Percentiles rank a stretch among this genome's conserved stretches.
Conservation (phyloP, 2,329 filamentous ascomycete species). For the Arthrobotrys entomopaga region DNA sequence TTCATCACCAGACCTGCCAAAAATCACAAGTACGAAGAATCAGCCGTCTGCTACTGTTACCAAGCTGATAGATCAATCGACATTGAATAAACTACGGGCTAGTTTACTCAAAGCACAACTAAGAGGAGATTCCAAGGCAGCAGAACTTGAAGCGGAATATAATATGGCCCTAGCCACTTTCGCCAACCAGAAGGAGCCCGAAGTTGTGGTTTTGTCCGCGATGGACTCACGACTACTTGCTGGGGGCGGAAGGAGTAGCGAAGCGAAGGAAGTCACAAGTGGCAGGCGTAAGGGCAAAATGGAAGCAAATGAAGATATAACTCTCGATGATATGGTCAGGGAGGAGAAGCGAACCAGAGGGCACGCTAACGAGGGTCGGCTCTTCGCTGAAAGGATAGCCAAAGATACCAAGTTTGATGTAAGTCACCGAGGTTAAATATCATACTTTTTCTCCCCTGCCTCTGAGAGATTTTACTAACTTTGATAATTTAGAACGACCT, state of each 20-base stretch:
- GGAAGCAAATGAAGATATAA: conserved; percentile 94
- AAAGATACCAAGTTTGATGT: conserved; percentile 88
- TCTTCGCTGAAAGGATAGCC: conserved; percentile 90
- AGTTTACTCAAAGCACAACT: conserved; percentile 97
- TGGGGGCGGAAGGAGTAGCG: conserved; percentile 69
- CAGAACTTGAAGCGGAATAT: conserved; percentile 83
- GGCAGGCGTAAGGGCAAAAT: conserved; percentile 85
- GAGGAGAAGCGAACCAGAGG: conserved; percentile 88
- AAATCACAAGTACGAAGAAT: conserved; percentile 71
- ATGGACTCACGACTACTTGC: conserved; percentile 92
- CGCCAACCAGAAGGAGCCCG: conserved; percentile 69
- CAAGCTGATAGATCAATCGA: conserved; percentile 75
- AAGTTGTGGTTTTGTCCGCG: conserved; percentile 81
- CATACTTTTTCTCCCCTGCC: conserved; percentile 32
- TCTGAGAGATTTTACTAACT: conserved; percentile 22
- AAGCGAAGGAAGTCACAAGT: conserved; percentile 83
- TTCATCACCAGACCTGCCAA: conserved; percentile 62
- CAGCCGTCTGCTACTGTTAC: conserved; percentile 65
- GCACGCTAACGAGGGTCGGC: conserved; percentile 78
- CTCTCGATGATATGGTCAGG: conserved; percentile 93
- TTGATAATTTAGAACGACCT: conserved; percentile 72
- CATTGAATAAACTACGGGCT: conserved; percentile 87
- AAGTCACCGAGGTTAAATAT: conserved; percentile 55
- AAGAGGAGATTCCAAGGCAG: conserved; percentile 77
- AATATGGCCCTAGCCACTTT: conserved; percentile 76